phyloP scores from a whole-genome alignment of 1,284 basidiomycete species.

The Rhizoctonia solani region DNA sequence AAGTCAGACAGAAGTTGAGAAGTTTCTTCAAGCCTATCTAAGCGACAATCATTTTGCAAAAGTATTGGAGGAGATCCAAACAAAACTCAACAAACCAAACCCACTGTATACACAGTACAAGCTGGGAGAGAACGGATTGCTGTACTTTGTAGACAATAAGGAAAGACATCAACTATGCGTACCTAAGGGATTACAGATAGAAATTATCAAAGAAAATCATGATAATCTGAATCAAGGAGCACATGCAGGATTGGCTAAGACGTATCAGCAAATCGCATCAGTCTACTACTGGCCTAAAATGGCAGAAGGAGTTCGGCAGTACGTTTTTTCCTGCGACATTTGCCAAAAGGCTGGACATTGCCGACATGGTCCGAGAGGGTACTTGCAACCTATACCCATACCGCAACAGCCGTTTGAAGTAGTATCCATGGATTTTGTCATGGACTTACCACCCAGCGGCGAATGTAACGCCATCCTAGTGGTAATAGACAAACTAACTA shows the following conservation, averaged over 20 bases:
- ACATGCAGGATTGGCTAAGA: constrained; percentile 45
- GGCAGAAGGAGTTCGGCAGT: constrained; percentile 40
- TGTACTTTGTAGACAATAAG: constrained; percentile 42
- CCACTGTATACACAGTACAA: constrained; percentile 36
- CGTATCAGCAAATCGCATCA: constrained; percentile 39
- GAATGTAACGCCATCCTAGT: constrained; percentile 40
- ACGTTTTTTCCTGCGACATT: constrained; percentile 40
- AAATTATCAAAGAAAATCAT: constrained; percentile 43
- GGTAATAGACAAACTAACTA: constrained; percentile 40
- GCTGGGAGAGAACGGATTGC: constrained; percentile 40
- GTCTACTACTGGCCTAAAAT: constrained; percentile 46
- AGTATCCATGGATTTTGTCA: constrained; percentile 54
- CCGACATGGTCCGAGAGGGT: constrained; percentile 41
- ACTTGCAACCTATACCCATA: constrained; percentile 48
- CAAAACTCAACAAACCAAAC: neutral
- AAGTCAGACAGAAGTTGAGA: no score
- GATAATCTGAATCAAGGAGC: constrained; percentile 42
- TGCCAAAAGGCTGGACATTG: constrained; percentile 39
- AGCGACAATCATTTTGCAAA: no score
- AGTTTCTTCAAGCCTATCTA: no score
- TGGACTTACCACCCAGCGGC: constrained; percentile 45
- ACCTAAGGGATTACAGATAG: constrained; percentile 36
- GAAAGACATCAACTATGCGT: constrained; percentile 41
- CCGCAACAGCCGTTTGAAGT: constrained; percentile 49
- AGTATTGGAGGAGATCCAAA: neutral